phyloP scores from a whole-genome alignment of 257 asterid genomes.

The Euphrasia confusa region DNA sequence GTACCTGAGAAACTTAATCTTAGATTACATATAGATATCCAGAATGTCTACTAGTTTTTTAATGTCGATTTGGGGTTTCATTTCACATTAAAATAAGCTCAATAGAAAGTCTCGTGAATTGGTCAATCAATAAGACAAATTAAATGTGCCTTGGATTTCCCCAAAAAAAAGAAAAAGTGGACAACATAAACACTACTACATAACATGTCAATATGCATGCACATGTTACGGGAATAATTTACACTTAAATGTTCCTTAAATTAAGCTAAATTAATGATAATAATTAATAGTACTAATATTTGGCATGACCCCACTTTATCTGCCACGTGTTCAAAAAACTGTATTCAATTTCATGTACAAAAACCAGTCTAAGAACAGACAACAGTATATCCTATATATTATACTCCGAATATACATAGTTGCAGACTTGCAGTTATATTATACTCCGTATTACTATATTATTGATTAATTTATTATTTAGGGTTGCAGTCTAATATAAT shows the following conservation, averaged over 20 bases:
- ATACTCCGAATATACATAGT: too few species aligned
- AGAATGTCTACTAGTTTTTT: conserved; percentile 29
- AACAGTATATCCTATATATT: conserved; percentile 16
- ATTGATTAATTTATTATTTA: conserved; percentile 17
- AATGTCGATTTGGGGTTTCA: conserved; percentile 22
- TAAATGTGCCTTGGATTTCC: conserved; percentile 45
- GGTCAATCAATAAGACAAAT: conserved; percentile 63
- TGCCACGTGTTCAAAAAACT: conserved; percentile 19
- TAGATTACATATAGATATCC: conserved; percentile 34
- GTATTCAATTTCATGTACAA: neutral
- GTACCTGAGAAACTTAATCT: conserved; percentile 32
- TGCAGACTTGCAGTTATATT: too few species aligned
- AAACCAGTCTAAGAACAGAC: conserved; percentile 24
- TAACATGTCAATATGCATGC: conserved; percentile 48
- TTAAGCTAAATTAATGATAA: conserved; percentile 26
- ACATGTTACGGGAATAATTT: conserved; percentile 40
- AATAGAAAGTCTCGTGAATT: conserved; percentile 14
- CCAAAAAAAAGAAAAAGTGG: conserved; percentile 28
- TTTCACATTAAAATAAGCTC: neutral
- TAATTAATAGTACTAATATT: neutral
- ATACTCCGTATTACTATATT: neutral
- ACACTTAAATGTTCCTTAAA: conserved; percentile 15
- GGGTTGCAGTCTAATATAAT: conserved; percentile 16
- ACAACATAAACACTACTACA: conserved; percentile 64
- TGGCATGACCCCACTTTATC: neutral